Evolutionary conservation across 345 rosid species (phyloP).

Genomic region (Eutrema japonicum): DNA sequence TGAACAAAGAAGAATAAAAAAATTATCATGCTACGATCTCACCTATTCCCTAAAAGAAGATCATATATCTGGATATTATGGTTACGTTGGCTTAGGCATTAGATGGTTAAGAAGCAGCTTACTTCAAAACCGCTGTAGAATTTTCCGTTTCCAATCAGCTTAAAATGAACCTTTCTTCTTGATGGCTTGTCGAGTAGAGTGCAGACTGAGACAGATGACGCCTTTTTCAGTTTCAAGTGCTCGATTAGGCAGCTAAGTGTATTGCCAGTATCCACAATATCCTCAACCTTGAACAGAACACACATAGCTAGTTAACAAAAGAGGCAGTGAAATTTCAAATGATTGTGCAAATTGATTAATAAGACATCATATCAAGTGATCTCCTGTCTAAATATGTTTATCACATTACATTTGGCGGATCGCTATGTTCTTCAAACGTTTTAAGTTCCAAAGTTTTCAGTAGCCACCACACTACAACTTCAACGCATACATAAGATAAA

Average conservation of each 20-base stretch:
- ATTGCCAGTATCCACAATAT: slow-evolving; percentile 87
- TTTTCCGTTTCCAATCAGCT: slow-evolving; percentile 78
- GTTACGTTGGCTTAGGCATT: neutral
- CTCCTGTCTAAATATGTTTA: neutral
- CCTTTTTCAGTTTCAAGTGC: slow-evolving; percentile 64
- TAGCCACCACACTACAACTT: neutral
- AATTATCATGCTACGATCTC: neutral
- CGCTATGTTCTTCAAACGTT: neutral
- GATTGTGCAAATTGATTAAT: neutral
- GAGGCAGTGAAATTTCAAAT: neutral
- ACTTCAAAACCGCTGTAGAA: slow-evolving; percentile 88
- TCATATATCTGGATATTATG: neutral
- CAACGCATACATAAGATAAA: neutral
- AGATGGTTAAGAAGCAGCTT: slow-evolving; percentile 12
- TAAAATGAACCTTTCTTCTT: slow-evolving; percentile 65
- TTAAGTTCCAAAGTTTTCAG: neutral
- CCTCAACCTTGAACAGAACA: slow-evolving; percentile 70
- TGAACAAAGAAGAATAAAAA: neutral
- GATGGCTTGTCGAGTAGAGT: slow-evolving; percentile 76
- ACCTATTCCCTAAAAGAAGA: neutral
- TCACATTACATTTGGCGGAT: neutral
- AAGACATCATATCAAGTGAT: slow-evolving; percentile 1
- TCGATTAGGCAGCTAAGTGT: slow-evolving; percentile 67
- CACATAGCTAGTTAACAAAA: slow-evolving; percentile 14
- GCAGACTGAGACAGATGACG: slow-evolving; percentile 82